Evolutionary conservation across 345 rosid genomes (phyloP).

Genomic region (Citrus unshiu): DNA sequence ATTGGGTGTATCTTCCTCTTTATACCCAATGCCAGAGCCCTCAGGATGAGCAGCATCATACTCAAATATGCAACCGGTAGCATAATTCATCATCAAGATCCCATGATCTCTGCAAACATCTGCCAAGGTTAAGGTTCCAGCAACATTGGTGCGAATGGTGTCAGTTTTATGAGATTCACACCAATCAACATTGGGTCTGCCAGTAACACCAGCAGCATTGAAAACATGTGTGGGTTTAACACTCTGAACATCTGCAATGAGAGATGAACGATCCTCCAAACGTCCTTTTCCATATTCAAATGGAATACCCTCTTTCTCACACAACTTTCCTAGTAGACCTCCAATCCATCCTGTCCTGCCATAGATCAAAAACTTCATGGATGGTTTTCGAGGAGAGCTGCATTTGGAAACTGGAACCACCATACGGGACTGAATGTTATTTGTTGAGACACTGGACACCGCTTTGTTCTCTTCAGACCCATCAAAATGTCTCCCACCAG

Average conservation of each 20-base stretch:
- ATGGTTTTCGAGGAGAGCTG: constrained; percentile 42
- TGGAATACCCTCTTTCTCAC: constrained; percentile 72
- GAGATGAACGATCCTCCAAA: constrained; percentile 66
- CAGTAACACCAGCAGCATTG: constrained; percentile 92
- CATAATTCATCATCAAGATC: constrained; percentile 75
- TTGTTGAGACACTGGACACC: constrained; percentile 26
- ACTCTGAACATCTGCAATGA: constrained; percentile 60
- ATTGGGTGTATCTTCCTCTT: constrained; percentile 76
- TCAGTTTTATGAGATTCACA: constrained; percentile 89
- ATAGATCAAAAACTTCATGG: constrained; percentile 73
- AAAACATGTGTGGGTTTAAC: constrained; percentile 84
- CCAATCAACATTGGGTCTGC: constrained; percentile 96
- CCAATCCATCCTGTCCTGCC: constrained; percentile 96
- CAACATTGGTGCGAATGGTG: constrained; percentile 81
- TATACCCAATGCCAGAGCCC: constrained; percentile 80
- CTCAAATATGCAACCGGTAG: constrained; percentile 93
- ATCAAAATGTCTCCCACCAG: constrained; percentile 73
- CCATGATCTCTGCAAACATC: constrained; percentile 79
- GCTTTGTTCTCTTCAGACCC: constrained; percentile 53
- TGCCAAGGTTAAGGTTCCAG: constrained; percentile 81
- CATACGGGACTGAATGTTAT: constrained; percentile 50
- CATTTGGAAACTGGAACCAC: constrained; percentile 56
- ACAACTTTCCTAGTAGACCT: constrained; percentile 72
- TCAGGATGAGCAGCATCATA: constrained; percentile 75
- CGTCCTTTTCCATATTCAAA: constrained; percentile 87